These are phyloP conservation scores for Torulaspora maleeae DNA, from an alignment of 805 yeast species.

Conservation along the genomic window DNA sequence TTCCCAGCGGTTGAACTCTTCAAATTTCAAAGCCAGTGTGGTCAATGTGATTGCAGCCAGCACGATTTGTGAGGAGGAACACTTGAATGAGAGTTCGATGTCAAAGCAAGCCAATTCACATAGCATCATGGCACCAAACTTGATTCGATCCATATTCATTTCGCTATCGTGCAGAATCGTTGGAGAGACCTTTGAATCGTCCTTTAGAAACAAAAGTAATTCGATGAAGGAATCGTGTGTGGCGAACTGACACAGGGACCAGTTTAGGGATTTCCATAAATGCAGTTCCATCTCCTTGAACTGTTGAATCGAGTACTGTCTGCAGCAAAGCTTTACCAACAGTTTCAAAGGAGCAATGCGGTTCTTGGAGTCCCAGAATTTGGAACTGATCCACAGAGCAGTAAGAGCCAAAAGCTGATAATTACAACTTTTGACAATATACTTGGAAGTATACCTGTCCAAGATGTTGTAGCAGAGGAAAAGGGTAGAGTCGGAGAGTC, in stretches of 20 bases:
- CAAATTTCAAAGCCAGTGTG: conserved; percentile 40
- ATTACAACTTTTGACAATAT: conserved; percentile 75
- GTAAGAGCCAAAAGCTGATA: conserved; percentile 84
- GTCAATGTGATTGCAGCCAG: conserved; percentile 49
- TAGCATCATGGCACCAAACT: conserved; percentile 53
- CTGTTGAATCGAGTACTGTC: conserved; percentile 50
- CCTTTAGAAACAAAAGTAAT: conserved; percentile 38
- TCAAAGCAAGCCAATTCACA: conserved; percentile 66
- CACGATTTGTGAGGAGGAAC: conserved; percentile 44
- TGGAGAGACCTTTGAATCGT: conserved; percentile 12
- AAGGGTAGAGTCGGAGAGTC: conserved; percentile 59
- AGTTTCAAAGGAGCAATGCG: conserved; percentile 53
- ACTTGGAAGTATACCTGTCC: conserved; percentile 79
- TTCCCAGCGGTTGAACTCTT: conserved; percentile 17
- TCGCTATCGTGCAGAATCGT: conserved; percentile 11
- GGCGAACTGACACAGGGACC: conserved; percentile 55
- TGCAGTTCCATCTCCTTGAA: conserved; percentile 68
- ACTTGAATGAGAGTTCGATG: conserved; percentile 51
- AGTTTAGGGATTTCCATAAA: conserved; percentile 55
- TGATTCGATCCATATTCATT: conserved; percentile 42
- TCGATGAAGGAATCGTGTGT: conserved; percentile 64
- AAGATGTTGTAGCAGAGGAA: conserved; percentile 65
- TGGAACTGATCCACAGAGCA: conserved; percentile 85
- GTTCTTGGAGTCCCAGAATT: conserved; percentile 63
- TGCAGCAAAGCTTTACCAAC: conserved; percentile 52